These are phyloP conservation scores for Hibiscus syriacus DNA, from an alignment of 345 rosid genomes.

Conservation along the genomic window DNA sequence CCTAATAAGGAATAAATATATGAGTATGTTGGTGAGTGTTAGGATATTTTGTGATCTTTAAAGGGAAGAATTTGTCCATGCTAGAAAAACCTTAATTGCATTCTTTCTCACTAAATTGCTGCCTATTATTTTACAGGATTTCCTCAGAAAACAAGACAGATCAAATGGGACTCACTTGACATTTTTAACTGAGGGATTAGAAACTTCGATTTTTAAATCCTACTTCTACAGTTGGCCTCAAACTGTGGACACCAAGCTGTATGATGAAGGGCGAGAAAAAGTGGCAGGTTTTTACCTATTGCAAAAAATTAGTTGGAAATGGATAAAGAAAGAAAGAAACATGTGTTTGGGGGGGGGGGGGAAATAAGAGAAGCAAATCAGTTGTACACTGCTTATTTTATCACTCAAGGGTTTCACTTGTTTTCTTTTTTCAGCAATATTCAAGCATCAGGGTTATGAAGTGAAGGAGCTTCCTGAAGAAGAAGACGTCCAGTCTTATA, in stretches of 20 bases:
- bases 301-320: slow-evolving; percentile 5
- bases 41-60: background rate
- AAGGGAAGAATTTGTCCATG: background rate
- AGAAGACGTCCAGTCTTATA: slow-evolving; percentile 36
- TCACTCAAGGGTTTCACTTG: slow-evolving; percentile 12
- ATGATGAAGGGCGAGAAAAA: slow-evolving; percentile 85
- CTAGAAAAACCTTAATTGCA: slow-evolving; percentile 3
- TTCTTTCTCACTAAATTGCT: slow-evolving; percentile 12
- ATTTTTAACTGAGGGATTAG: slow-evolving; percentile 68
- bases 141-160: slow-evolving; percentile 54
- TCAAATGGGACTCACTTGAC: slow-evolving; percentile 46
- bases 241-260: slow-evolving; percentile 43
- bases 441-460: slow-evolving; percentile 68
- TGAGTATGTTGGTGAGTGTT: background rate
- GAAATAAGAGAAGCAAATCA: background rate
- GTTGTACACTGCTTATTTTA: background rate
- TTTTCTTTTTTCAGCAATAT: slow-evolving; percentile 43
- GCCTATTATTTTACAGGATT: slow-evolving; percentile 32
- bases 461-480: slow-evolving; percentile 74
- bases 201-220: slow-evolving; percentile 57
- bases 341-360: too few relatives aligned
- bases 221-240: slow-evolving; percentile 67
- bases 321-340: background rate
- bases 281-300: slow-evolving; percentile 57
- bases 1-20: background rate